Conservation (phyloP, 2,329 filamentous ascomycete genomes). For the Microsporum ferrugineum region DNA sequence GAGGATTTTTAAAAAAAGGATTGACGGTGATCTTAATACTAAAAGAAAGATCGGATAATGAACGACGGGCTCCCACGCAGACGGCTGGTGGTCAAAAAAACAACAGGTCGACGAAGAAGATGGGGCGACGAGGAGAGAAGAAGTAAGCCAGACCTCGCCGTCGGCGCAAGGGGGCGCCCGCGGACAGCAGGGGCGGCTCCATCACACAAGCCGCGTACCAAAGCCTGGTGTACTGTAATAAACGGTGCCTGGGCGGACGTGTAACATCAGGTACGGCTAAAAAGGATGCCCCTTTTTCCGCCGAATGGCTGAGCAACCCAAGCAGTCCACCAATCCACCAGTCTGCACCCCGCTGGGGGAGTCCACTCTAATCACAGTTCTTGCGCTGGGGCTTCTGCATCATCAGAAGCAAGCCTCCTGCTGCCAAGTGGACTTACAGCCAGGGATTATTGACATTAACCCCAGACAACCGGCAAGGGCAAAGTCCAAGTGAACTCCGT, state of each 20-base stretch:
- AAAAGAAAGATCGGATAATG: constrained; percentile 7
- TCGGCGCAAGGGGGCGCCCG: background rate
- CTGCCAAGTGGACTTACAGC: background rate
- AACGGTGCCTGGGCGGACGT: constrained; percentile 3
- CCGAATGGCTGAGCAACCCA: background rate
- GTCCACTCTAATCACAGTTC: background rate
- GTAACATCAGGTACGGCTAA: constrained; percentile 2
- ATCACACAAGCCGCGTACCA: constrained; percentile 5
- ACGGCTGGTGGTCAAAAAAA: background rate
- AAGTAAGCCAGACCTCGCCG: constrained; percentile 1
- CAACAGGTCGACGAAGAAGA: constrained; percentile 1
- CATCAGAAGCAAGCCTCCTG: constrained; percentile 1
- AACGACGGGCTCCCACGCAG: constrained; percentile 2
- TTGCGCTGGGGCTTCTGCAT: background rate
- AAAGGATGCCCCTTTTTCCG: constrained; percentile 2
- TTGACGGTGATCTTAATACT: constrained; percentile 3
- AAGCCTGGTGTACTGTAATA: constrained; percentile 4
- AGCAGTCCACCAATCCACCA: background rate
- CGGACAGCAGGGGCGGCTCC: constrained; percentile 4
- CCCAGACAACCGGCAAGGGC: background rate
- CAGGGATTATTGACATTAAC: constrained; percentile 1
- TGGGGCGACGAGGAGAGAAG: constrained; percentile 1
- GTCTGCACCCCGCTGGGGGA: background rate
- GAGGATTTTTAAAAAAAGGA: constrained; percentile 12
- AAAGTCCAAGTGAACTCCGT: background rate